Evolutionary conservation across 257 asterid genomes (phyloP).

Genomic region (Coffea eugenioides): DNA sequence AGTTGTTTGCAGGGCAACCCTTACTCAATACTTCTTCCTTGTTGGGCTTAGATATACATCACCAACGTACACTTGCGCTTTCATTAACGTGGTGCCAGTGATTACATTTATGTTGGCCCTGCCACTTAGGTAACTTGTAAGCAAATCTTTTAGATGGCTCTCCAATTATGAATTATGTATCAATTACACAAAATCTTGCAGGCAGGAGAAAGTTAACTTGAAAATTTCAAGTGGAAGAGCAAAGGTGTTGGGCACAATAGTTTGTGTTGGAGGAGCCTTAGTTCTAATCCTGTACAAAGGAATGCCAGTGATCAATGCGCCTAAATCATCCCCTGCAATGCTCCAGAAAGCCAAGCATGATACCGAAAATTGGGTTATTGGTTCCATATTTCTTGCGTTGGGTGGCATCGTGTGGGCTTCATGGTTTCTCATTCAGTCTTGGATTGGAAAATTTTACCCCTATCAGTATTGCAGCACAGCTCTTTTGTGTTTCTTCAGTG

Average conservation of each 20-base stretch:
- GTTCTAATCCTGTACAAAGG: conserved; percentile 67
- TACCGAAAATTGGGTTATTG: conserved; percentile 33
- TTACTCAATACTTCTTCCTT: conserved; percentile 58
- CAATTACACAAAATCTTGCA: conserved; percentile 14
- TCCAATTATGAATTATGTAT: not conserved
- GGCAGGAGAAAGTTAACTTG: conserved; percentile 63
- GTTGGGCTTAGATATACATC: conserved; percentile 73
- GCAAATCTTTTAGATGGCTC: not conserved
- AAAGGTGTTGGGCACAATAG: conserved; percentile 43
- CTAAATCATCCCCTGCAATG: not conserved
- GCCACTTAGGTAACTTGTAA: conserved; percentile 45
- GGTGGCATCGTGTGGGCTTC: conserved; percentile 68
- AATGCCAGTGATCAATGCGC: conserved; percentile 16
- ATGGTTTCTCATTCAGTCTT: conserved; percentile 71
- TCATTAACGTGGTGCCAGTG: conserved; percentile 69
- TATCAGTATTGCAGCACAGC: conserved; percentile 65
- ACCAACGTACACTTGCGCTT: conserved; percentile 70
- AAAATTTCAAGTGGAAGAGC: conserved; percentile 47
- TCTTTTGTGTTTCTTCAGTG: conserved; percentile 62
- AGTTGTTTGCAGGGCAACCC: conserved; percentile 55
- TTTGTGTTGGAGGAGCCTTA: conserved; percentile 43
- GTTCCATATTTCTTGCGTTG: conserved; percentile 49
- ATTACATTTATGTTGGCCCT: conserved; percentile 61
- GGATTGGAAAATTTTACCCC: conserved; percentile 54
- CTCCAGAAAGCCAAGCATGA: conserved; percentile 15